These are phyloP conservation scores for Diatrype stigma DNA, from an alignment of 2,329 filamentous ascomycete genomes.

Conservation along the genomic window DNA sequence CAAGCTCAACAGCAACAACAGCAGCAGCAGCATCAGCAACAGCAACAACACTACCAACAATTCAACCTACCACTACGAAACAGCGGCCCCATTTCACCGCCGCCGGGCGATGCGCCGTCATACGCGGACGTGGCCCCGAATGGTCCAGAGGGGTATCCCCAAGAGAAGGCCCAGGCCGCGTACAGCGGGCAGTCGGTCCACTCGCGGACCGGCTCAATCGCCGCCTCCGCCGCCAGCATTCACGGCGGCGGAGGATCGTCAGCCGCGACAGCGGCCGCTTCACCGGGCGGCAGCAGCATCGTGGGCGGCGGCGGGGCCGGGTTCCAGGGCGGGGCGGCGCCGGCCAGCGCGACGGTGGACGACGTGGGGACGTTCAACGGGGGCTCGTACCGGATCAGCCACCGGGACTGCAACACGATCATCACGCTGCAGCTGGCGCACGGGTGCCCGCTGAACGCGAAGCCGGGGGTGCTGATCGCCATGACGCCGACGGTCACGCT, in stretches of 20 bases:
- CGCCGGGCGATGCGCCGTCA: conserved; percentile 13
- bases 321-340: too few relatives aligned
- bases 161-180: conserved; percentile 26
- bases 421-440: conserved; percentile 85
- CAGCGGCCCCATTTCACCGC: conserved; percentile 23
- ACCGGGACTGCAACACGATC: conserved; percentile 86
- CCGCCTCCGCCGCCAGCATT: conserved; percentile 28
- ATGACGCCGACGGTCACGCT: conserved; percentile 89
- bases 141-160: conserved; percentile 24
- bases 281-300: too few relatives aligned
- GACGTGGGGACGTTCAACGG: conserved; percentile 97
- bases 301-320: too few relatives aligned
- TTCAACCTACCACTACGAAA: conserved; percentile 32
- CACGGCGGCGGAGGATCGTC: conserved; percentile 51
- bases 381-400: conserved; percentile 87
- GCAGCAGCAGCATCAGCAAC: conserved; percentile 25
- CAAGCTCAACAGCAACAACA: conserved; percentile 24
- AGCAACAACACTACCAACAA: conserved; percentile 27
- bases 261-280: too few relatives aligned
- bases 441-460: conserved; percentile 76
- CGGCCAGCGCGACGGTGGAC: conserved; percentile 64
- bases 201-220: conserved; percentile 11
- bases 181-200: conserved; percentile 8
- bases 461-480: conserved; percentile 87
- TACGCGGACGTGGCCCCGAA: conserved; percentile 21